Conservation (phyloP, 768 basidiomycete species). For the Phanerochaete carnosa region DNA sequence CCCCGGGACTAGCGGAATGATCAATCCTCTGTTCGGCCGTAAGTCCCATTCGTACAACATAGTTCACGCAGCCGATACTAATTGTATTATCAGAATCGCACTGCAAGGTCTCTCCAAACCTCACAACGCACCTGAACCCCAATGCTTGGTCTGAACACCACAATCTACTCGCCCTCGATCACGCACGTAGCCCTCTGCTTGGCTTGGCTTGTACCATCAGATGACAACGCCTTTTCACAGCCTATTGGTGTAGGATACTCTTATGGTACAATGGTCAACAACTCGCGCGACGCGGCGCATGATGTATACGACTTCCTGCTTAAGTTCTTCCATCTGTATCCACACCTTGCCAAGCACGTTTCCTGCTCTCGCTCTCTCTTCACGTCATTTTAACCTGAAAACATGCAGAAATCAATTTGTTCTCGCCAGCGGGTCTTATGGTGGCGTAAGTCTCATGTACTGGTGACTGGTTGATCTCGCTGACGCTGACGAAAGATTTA, state of each 20-base stretch:
- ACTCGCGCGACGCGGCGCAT: constrained; percentile 26
- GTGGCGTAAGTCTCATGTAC: constrained; percentile 22
- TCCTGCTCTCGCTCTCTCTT: not conserved
- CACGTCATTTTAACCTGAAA: not conserved
- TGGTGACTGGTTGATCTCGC: constrained; percentile 31
- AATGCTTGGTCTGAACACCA: constrained; percentile 17
- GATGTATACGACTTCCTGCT: constrained; percentile 37
- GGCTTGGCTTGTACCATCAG: not conserved
- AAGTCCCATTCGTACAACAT: not conserved
- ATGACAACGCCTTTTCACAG: constrained; percentile 5
- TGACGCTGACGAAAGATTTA: constrained; percentile 29
- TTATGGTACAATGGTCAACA: constrained; percentile 30
- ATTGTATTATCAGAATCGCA: constrained; percentile 14
- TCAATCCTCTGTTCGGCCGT: constrained; percentile 25
- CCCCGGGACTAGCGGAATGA: constrained; percentile 29
- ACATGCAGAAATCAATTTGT: constrained; percentile 17
- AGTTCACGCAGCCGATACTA: not conserved
- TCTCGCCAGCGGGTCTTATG: constrained; percentile 31
- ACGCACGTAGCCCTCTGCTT: constrained; percentile 1
- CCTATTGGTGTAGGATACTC: constrained; percentile 33
- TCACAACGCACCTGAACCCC: constrained; percentile 18
- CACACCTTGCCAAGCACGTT: constrained; percentile 13
- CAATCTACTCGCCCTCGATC: constrained; percentile 10
- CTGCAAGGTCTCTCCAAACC: constrained; percentile 21
- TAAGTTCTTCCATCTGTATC: constrained; percentile 28